phyloP scores from a whole-genome alignment of 179 eudicot genomes.

The Dionaea muscipula region DNA sequence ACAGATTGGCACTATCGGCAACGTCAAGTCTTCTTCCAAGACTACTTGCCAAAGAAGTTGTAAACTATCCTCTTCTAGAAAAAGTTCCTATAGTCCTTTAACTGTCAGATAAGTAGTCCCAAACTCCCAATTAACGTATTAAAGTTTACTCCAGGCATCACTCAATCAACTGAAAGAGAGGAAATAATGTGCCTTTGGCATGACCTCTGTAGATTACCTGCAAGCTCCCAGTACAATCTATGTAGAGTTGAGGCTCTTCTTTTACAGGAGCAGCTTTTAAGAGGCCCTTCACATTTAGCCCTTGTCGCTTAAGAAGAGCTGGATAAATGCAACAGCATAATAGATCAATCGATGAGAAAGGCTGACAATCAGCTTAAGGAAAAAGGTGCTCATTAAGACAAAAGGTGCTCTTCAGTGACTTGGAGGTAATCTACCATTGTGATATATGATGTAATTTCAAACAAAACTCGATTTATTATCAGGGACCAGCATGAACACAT shows the following conservation, averaged over 20 bases:
- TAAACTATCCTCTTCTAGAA: background rate
- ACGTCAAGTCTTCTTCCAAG: too few relatives aligned
- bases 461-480: constrained; percentile 1
- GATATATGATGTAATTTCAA: background rate
- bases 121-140: too few relatives aligned
- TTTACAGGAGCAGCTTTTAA: constrained; percentile 68
- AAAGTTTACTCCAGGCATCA: too few relatives aligned
- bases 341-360: too few relatives aligned
- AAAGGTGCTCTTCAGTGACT: background rate
- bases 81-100: too few relatives aligned
- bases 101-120: too few relatives aligned
- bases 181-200: background rate
- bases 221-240: constrained; percentile 94
- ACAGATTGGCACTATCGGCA: too few relatives aligned
- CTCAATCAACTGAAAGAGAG: too few relatives aligned
- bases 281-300: constrained; percentile 86
- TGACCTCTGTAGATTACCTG: constrained; percentile 37
- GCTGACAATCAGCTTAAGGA: too few relatives aligned
- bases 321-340: constrained; percentile 13
- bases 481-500: background rate
- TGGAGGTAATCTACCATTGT: background rate
- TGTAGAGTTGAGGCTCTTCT: constrained; percentile 69
- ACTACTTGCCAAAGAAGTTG: background rate
- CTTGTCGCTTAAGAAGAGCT: constrained; percentile 96
- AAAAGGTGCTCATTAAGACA: too few relatives aligned